These are phyloP conservation scores for Diaporthe amygdali DNA, from an alignment of 2,329 filamentous ascomycete genomes.

Conservation along the genomic window DNA sequence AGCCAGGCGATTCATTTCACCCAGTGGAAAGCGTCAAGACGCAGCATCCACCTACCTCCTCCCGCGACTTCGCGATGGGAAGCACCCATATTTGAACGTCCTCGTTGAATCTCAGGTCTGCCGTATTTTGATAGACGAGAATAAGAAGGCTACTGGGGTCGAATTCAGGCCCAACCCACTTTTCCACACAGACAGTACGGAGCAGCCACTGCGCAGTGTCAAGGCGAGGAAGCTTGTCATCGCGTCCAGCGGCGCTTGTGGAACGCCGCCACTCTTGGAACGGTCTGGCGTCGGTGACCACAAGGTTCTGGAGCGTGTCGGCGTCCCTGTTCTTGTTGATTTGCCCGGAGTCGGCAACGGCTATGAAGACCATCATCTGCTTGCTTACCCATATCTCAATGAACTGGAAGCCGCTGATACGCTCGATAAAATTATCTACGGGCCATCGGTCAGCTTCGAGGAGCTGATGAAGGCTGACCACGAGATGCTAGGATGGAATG, in stretches of 20 bases:
- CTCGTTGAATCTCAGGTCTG: constrained; percentile 57
- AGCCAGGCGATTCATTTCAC: constrained; percentile 29
- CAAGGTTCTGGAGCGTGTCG: constrained; percentile 50
- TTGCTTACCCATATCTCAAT: neutral
- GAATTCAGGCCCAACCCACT: constrained; percentile 51
- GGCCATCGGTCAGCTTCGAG: neutral
- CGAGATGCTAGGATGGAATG: constrained; percentile 31
- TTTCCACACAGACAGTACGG: constrained; percentile 34
- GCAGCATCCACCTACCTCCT: constrained; percentile 55
- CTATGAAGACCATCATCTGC: constrained; percentile 46
- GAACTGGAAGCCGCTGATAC: neutral
- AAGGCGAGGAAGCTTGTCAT: constrained; percentile 54
- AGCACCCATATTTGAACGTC: constrained; percentile 59
- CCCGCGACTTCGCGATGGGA: constrained; percentile 50
- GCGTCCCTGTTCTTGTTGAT: constrained; percentile 50
- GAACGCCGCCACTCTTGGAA: constrained; percentile 52
- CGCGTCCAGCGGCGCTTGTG: constrained; percentile 44
- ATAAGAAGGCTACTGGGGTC: constrained; percentile 51
- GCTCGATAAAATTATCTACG: neutral
- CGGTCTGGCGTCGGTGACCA: constrained; percentile 54
- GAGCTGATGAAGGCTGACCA: constrained; percentile 27
- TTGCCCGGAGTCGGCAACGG: constrained; percentile 58
- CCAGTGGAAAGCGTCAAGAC: constrained; percentile 57
- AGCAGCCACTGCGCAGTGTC: constrained; percentile 37
- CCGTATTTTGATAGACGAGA: constrained; percentile 51